These are phyloP conservation scores for Mycena rosella DNA, from an alignment of 768 basidiomycete species.

Conservation along the genomic window DNA sequence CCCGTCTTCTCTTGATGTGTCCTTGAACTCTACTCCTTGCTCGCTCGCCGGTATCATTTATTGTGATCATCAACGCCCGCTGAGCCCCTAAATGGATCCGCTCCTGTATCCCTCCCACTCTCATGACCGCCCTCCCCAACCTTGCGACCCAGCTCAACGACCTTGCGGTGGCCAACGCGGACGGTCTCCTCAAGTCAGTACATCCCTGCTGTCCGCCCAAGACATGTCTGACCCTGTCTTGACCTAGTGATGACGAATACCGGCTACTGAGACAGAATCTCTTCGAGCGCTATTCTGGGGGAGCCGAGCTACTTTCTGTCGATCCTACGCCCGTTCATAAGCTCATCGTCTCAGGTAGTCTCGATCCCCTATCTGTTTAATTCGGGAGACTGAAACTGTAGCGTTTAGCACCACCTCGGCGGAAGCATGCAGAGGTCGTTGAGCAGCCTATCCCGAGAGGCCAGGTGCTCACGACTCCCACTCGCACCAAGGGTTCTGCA, in stretches of 20 bases:
- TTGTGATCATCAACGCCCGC: conserved; percentile 21
- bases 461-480: conserved; percentile 18
- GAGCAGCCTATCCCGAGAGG: conserved; percentile 18
- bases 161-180: conserved; percentile 74
- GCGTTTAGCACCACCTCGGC: conserved; percentile 35
- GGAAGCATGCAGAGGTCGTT: conserved; percentile 39
- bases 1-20: background rate
- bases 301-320: conserved; percentile 43
- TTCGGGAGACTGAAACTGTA: conserved; percentile 22
- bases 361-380: conserved; percentile 20
- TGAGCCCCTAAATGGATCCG: conserved; percentile 27
- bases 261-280: conserved; percentile 75
- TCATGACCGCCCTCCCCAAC: conserved; percentile 49
- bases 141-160: conserved; percentile 76
- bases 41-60: conserved; percentile 4
- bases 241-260: conserved; percentile 77
- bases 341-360: conserved; percentile 33
- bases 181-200: conserved; percentile 74
- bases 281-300: conserved; percentile 69
- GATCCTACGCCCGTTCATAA: conserved; percentile 42
- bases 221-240: conserved; percentile 6
- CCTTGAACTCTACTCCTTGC: background rate
- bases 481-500: conserved; percentile 42
- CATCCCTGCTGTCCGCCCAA: background rate
- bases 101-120: conserved; percentile 39